Base-by-base conservation (phyloP, 441 rosid species). In the Jatropha multifida region DNA sequence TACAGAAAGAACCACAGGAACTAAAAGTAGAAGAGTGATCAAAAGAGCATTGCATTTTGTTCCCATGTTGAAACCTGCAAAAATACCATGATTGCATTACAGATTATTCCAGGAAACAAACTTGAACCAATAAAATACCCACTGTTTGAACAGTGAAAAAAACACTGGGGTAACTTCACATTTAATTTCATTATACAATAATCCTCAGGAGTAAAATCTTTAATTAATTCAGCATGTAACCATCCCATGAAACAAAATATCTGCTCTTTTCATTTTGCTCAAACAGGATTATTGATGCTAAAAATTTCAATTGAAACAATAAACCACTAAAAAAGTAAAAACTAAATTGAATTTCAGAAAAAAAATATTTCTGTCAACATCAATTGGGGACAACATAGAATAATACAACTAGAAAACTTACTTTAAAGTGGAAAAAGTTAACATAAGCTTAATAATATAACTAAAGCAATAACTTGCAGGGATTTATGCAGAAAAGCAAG, bases 51-150 rank as follows among this genome's bases (percentile, higher is more conserved):
- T 42, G 17, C 71, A 73, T 64, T 76, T 54, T 12, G 74, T 73
- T 48, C 83, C 90, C 95, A 88, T 90, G 65, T 71, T 75, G 75
- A 76, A 37, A 59, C 18, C 80, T 77, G 76, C 70, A 65, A 71
- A 82, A 62, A 80, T 51, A 73, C 74, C 62, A 52, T n/a, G 61
- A 20, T 42, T 41, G 41, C 37, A 3, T 52, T 54, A 64, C 64
- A 71, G 26, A 40, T 32, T 18, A 18, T 46, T 48, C 54, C 15
- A 41, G 26, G 44, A 27, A 18, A 51, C 64, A 41, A 20, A 41
- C 26, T 41, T 18, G 49, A n/a, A 68, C 10, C 13, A 49, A 68
- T 27, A 66, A 18, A 23, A 66, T 46, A 20, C 9, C 5, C 11
- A 66, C 17, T 10, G 10, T 46, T 11, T 65, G 23, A 44, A 1